phyloP scores from a whole-genome alignment of 768 basidiomycete genomes.

The Kwoniella shandongensis region DNA sequence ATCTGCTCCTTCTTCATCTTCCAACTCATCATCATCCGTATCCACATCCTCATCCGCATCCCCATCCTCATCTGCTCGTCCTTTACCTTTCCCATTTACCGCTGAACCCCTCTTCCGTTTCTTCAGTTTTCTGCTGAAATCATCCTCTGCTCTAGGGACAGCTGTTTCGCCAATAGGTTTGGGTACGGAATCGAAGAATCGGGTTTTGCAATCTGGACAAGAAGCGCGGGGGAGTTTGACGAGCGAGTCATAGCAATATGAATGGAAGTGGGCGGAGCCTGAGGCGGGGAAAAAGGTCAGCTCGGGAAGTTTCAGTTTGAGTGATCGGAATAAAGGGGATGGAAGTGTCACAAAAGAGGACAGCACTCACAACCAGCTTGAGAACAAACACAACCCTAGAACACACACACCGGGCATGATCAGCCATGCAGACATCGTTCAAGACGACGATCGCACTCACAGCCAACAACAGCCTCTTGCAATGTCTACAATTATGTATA shows the following conservation, averaged over 20 bases:
- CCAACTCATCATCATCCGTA: slow-evolving; percentile 17
- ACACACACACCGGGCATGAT: too few relatives aligned
- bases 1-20: slow-evolving; percentile 23
- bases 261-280: slow-evolving; percentile 43
- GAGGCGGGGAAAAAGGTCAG: not conserved
- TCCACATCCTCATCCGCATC: slow-evolving; percentile 21
- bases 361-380: slow-evolving; percentile 26
- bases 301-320: not conserved
- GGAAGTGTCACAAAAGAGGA: not conserved
- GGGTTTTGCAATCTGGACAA: slow-evolving; percentile 35
- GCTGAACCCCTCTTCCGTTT: slow-evolving; percentile 23
- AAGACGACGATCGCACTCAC: slow-evolving; percentile 25
- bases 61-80: slow-evolving; percentile 6
- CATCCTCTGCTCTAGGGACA: slow-evolving; percentile 29
- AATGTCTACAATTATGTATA: slow-evolving; percentile 39
- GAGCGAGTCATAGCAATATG: slow-evolving; percentile 34
- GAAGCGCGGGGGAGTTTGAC: slow-evolving; percentile 9
- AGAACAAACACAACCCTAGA: slow-evolving; percentile 33
- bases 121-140: slow-evolving; percentile 7
- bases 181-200: slow-evolving; percentile 19
- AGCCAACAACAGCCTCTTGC: slow-evolving; percentile 37
- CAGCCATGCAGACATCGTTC: not conserved
- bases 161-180: slow-evolving; percentile 45
- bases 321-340: not conserved
- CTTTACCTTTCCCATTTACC: slow-evolving; percentile 9